Percentiles rank a stretch among this genome's conserved stretches.
These are phyloP conservation scores for Letharia lupina DNA, from an alignment of 495 filamentous ascomycete species.

Conservation along the genomic window DNA sequence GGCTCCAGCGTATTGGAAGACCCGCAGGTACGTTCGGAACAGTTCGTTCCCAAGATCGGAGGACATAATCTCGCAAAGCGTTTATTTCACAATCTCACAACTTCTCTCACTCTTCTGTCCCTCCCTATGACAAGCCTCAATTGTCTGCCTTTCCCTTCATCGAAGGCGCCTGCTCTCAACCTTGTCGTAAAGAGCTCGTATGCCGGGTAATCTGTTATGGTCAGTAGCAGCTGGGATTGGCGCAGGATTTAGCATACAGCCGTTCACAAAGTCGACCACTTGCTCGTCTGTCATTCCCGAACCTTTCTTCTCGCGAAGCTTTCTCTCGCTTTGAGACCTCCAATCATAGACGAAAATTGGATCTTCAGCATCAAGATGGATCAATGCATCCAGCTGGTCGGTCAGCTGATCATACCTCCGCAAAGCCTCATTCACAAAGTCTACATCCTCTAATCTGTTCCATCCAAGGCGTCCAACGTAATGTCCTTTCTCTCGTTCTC, in stretches of 20 bases:
- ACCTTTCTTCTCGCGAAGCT: conserved; percentile 54
- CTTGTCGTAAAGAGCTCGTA: conserved; percentile 67
- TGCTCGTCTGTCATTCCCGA: conserved; percentile 71
- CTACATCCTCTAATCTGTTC: conserved; percentile 58
- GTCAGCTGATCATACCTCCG: conserved; percentile 64
- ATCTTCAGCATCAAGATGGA: conserved; percentile 82
- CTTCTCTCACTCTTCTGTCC: conserved; percentile 54
- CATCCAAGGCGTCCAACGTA: conserved; percentile 45
- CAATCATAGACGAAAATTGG: conserved; percentile 75
- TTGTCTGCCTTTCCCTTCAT: conserved; percentile 47
- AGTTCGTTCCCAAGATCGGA: neutral
- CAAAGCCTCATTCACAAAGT: conserved; percentile 64
- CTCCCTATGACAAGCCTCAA: conserved; percentile 63
- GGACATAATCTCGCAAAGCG: neutral
- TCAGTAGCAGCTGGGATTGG: neutral
- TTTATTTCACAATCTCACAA: conserved; percentile 40
- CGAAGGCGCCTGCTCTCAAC: conserved; percentile 56
- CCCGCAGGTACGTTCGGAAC: neutral
- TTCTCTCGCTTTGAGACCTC: conserved; percentile 73
- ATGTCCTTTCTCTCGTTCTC: conserved; percentile 34
- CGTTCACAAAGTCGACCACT: conserved; percentile 57
- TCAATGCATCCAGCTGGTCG: conserved; percentile 64
- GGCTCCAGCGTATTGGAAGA: neutral
- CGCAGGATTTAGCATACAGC: conserved; percentile 28
- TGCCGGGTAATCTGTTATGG: conserved; percentile 45